These are phyloP conservation scores for Vaccinium macrocarpon DNA, from an alignment of 148 eudicot species.

Conservation along the genomic window DNA sequence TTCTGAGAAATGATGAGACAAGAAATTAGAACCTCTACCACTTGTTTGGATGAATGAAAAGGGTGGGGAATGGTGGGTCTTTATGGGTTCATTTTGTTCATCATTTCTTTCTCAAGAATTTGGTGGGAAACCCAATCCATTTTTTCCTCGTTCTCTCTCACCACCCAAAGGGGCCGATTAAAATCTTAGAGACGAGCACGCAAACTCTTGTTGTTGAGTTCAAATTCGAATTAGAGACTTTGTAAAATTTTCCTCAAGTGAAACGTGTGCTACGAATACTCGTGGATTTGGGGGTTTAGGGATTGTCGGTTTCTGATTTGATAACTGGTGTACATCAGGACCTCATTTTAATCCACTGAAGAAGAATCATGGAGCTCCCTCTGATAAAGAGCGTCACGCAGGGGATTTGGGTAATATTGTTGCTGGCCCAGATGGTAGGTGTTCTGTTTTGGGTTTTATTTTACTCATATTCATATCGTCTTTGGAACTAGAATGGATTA, in stretches of 20 bases:
- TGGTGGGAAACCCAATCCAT: background rate
- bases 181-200: background rate
- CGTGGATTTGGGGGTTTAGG: background rate
- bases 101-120: background rate
- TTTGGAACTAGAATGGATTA: background rate
- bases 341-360: constrained; percentile 90
- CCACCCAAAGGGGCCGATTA: background rate
- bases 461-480: background rate
- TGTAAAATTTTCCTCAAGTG: background rate
- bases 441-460: background rate
- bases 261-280: background rate
- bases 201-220: background rate
- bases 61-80: background rate
- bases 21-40: background rate
- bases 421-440: constrained; percentile 72
- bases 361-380: constrained; percentile 82
- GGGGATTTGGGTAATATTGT: constrained; percentile 95
- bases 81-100: background rate
- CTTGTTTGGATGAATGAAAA: background rate
- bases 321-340: constrained; percentile 31
- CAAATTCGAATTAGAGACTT: background rate
- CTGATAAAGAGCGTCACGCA: constrained; percentile 69
- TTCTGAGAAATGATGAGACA: background rate
- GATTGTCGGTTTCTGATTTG: background rate
- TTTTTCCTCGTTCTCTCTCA: background rate